Percentiles rank a stretch among this genome's conserved stretches.
These are phyloP conservation scores for Erysimum cheiranthoides DNA, from an alignment of 345 rosid species.

Conservation along the genomic window DNA sequence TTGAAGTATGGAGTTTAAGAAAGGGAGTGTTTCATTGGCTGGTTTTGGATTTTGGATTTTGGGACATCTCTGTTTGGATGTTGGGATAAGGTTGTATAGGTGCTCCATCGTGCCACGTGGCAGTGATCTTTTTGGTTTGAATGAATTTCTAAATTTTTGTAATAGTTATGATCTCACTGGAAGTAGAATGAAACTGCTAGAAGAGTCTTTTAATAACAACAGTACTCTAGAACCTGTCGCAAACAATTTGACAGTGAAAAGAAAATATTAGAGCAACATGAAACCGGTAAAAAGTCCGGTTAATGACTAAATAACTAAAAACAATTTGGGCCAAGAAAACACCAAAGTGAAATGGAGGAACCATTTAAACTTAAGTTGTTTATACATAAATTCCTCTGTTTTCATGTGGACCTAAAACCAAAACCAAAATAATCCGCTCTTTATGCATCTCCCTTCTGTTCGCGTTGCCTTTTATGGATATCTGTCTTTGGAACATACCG, in stretches of 20 bases:
- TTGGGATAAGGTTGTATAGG: conserved; percentile 64
- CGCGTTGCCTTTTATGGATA: conserved; percentile 36
- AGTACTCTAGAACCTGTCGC: conserved; percentile 25
- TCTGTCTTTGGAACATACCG: conserved; percentile 30
- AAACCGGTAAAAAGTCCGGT: conserved; percentile 41
- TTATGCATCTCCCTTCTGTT: conserved; percentile 35
- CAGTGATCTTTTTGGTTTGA: background rate
- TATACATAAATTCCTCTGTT: background rate
- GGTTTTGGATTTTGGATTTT: conserved; percentile 61
- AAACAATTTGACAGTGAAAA: background rate
- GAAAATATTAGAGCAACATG: conserved; percentile 8
- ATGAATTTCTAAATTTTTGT: background rate
- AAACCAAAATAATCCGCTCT: background rate
- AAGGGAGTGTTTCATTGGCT: conserved; percentile 50
- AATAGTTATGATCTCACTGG: background rate
- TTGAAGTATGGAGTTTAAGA: conserved; percentile 11
- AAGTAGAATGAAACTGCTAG: conserved; percentile 18
- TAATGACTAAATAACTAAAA: background rate
- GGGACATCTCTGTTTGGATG: conserved; percentile 50
- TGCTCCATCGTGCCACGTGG: conserved; percentile 55
- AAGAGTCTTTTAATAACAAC: conserved; percentile 6
- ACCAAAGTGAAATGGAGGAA: conserved; percentile 10
- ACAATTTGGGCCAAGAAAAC: conserved; percentile 20
- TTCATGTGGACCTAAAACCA: conserved; percentile 1
- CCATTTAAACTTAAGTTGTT: conserved; percentile 22